These are phyloP conservation scores for Clarireedia monteithiana DNA, from an alignment of 2,329 filamentous ascomycete species.

Conservation along the genomic window DNA sequence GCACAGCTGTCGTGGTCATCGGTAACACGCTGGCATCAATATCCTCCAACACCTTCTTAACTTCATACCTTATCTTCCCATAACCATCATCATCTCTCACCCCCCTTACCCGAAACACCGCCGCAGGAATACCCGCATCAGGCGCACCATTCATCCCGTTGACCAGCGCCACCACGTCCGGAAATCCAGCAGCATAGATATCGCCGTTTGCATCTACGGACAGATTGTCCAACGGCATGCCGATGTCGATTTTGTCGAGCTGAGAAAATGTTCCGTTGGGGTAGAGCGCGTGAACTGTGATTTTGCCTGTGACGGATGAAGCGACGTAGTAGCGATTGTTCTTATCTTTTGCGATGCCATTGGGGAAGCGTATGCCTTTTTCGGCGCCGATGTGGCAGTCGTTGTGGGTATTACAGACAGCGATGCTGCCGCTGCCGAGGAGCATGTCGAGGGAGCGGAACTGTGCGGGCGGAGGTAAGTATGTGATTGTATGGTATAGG, in stretches of 20 bases:
- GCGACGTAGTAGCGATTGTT: slow-evolving; percentile 31
- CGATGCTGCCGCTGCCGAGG: slow-evolving; percentile 26
- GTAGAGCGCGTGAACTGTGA: neutral
- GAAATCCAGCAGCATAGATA: slow-evolving; percentile 29
- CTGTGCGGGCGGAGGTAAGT: neutral
- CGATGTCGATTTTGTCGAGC: slow-evolving; percentile 24
- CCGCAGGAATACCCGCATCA: neutral
- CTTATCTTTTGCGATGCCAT: slow-evolving; percentile 27
- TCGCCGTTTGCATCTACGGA: slow-evolving; percentile 30
- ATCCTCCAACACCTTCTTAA: neutral
- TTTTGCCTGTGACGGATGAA: slow-evolving; percentile 13
- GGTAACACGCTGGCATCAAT: neutral
- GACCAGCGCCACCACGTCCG: slow-evolving; percentile 20
- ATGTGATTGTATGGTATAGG: too few species aligned
- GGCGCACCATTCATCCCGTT: slow-evolving; percentile 19
- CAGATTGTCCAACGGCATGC: slow-evolving; percentile 30
- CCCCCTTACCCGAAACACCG: neutral
- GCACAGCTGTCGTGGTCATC: neutral
- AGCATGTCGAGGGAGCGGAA: slow-evolving; percentile 17
- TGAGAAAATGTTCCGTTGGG: slow-evolving; percentile 12
- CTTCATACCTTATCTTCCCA: neutral
- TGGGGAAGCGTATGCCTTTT: slow-evolving; percentile 19
- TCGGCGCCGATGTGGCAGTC: neutral
- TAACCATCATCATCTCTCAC: neutral
- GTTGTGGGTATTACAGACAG: slow-evolving; percentile 19